Conservation (phyloP, 78 protist species). For the Dictyostelium intermedium region DNA sequence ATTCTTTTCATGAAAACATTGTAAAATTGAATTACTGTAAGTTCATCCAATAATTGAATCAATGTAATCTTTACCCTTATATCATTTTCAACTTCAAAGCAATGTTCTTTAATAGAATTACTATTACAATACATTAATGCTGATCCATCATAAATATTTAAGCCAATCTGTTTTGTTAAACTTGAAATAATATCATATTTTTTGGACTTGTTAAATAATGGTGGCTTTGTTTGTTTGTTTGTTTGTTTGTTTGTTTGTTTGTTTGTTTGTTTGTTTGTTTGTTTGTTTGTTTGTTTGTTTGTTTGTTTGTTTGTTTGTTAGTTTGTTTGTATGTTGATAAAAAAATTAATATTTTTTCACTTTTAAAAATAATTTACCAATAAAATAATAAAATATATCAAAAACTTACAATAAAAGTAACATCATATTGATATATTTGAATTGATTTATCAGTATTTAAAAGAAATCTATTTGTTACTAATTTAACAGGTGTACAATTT, state of each 20-base stretch:
- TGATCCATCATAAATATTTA: background rate
- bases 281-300: too few species aligned
- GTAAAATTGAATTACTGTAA: background rate
- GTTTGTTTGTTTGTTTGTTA: too few species aligned
- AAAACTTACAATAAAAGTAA: background rate
- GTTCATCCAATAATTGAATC: background rate
- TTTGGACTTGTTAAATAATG: background rate
- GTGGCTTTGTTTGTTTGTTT: background rate
- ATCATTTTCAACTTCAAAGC: background rate
- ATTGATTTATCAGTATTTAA: background rate
- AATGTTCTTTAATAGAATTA: background rate
- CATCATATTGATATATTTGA: background rate
- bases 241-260: too few species aligned
- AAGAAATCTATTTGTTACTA: background rate
- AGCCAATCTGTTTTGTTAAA: background rate
- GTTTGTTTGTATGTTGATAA: too few species aligned
- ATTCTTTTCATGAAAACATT: background rate
- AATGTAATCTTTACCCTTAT: background rate
- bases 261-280: too few species aligned
- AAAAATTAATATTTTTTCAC: too few species aligned
- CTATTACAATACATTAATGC: constrained; percentile 1
- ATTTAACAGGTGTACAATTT: background rate
- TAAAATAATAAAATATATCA: too few species aligned
- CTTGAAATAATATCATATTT: background rate
- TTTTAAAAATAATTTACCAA: too few species aligned